A percentile compares a stretch with the other conserved stretches of the same genome.
phyloP scores from a whole-genome alignment of 352 stramenopile genomes.

The Lagenidium sp. region DNA sequence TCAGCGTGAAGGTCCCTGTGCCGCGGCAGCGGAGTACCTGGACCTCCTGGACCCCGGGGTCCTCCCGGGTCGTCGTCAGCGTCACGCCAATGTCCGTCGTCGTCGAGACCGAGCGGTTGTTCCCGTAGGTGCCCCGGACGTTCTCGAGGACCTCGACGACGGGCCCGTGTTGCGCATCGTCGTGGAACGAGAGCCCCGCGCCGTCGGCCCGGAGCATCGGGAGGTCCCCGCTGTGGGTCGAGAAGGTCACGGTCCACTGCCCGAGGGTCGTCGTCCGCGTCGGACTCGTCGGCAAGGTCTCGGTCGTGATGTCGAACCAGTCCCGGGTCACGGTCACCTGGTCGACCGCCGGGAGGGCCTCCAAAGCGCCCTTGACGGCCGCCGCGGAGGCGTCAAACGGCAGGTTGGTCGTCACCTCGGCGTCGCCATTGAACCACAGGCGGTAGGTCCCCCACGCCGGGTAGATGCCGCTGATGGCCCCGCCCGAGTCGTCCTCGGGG shows the following conservation, averaged over 20 bases:
- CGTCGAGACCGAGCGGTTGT: constrained; percentile 50
- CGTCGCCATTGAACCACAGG: constrained; percentile 35
- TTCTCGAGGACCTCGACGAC: constrained; percentile 46
- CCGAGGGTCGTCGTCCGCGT: constrained; percentile 25
- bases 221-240: constrained; percentile 37
- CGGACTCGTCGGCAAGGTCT: too few relatives aligned
- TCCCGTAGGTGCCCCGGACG: constrained; percentile 40
- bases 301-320: constrained; percentile 50
- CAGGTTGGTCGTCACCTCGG: constrained; percentile 39
- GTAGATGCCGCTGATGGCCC: constrained; percentile 65
- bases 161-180: constrained; percentile 40
- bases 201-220: constrained; percentile 34
- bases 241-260: constrained; percentile 74
- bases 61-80: constrained; percentile 35
- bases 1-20: constrained; percentile 31
- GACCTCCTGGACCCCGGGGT: constrained; percentile 60
- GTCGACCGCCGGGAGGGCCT: constrained; percentile 72
- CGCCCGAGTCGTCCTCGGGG: constrained; percentile 35
- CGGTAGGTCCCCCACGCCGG: constrained; percentile 84
- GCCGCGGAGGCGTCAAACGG: constrained; percentile 50
- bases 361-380: constrained; percentile 54
- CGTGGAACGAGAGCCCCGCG: constrained; percentile 22
- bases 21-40: constrained; percentile 57
- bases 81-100: constrained; percentile 45
- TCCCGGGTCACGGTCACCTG: constrained; percentile 68